Evolutionary conservation across 331 rosid species (phyloP).

Genomic region (Ulmus americana): DNA sequence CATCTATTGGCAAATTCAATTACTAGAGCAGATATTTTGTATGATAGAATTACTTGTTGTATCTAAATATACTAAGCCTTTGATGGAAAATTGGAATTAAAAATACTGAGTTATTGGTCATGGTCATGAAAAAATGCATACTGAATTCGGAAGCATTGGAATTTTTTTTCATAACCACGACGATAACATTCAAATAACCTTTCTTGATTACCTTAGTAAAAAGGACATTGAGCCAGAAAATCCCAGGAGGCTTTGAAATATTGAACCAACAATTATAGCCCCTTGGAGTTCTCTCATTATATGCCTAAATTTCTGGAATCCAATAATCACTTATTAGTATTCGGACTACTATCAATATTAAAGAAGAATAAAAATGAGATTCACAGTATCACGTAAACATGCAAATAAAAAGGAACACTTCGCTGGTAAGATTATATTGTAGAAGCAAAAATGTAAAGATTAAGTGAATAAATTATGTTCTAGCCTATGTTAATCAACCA

Average conservation of each 20-base stretch:
- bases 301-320: slow-evolving; percentile 74
- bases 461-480: neutral
- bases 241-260: slow-evolving; percentile 82
- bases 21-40: neutral
- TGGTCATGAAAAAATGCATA: neutral
- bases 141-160: neutral
- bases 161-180: neutral
- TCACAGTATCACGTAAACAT: slow-evolving; percentile 7
- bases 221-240: slow-evolving; percentile 79
- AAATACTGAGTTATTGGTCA: too few species aligned
- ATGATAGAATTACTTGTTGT: neutral
- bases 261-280: slow-evolving; percentile 80
- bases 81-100: too few species aligned
- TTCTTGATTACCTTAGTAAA: slow-evolving; percentile 37
- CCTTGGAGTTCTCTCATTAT: slow-evolving; percentile 99
- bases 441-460: neutral
- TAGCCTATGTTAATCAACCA: neutral
- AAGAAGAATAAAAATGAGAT: neutral
- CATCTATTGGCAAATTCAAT: neutral
- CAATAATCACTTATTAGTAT: slow-evolving; percentile 5
- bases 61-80: neutral
- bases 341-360: slow-evolving; percentile 1
- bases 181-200: neutral
- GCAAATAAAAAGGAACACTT: slow-evolving; percentile 1
- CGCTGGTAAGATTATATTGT: neutral